Evolutionary conservation across 352 stramenopile species (phyloP).

Genomic region (Blastocystis hominis): DNA sequence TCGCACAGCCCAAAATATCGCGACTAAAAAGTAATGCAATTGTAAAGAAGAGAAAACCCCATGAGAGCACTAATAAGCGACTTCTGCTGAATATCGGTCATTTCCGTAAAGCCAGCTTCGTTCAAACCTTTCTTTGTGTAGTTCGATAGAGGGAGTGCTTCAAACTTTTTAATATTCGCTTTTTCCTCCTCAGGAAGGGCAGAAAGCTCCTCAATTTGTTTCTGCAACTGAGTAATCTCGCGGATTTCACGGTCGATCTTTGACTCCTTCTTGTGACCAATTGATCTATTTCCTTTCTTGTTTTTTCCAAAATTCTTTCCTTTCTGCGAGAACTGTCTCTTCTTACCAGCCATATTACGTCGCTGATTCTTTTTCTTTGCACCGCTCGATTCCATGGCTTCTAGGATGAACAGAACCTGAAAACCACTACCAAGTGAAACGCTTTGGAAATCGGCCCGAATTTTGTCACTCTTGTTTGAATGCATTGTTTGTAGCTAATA

Average conservation of each 20-base stretch:
- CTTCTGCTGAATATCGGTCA: slow-evolving; percentile 78
- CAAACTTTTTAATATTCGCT: slow-evolving; percentile 64
- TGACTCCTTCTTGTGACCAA: neutral
- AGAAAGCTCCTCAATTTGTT: neutral
- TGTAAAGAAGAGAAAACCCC: neutral
- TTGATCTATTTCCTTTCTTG: neutral
- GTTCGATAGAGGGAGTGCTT: slow-evolving; percentile 73
- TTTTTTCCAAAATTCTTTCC: neutral
- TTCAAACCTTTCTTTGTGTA: slow-evolving; percentile 69
- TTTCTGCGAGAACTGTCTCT: neutral
- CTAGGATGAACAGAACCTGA: neutral
- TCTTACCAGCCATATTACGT: neutral
- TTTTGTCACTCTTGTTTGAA: neutral
- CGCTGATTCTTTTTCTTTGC: neutral
- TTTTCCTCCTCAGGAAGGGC: slow-evolving; percentile 18
- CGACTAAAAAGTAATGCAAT: slow-evolving; percentile 66
- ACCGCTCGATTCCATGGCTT: neutral
- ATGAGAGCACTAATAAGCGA: slow-evolving; percentile 74
- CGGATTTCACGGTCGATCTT: slow-evolving; percentile 28
- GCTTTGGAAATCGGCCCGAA: neutral
- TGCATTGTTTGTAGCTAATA: too few relatives aligned
- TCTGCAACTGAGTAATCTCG: neutral
- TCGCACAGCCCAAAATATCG: slow-evolving; percentile 80
- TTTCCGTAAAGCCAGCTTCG: slow-evolving; percentile 68
- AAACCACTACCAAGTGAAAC: neutral